Evolutionary conservation across 2,329 filamentous ascomycete genomes (phyloP).

Genomic region (Fusarium kyushuense): DNA sequence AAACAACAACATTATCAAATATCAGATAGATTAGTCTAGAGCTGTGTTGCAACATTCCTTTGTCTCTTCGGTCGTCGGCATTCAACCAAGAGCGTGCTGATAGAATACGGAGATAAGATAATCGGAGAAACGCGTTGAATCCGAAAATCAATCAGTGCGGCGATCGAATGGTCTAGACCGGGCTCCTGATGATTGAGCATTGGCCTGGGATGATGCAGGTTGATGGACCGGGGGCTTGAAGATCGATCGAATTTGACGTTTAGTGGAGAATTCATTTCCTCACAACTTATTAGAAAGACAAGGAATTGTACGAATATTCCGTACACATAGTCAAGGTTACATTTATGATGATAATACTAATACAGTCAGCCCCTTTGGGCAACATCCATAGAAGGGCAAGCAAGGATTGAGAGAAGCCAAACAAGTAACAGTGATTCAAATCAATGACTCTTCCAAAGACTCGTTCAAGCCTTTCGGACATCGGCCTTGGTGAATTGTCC

Average conservation of each 20-base stretch:
- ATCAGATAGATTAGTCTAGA: neutral
- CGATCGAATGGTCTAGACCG: slow-evolving; percentile 28
- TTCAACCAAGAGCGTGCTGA: neutral
- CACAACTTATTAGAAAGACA: neutral
- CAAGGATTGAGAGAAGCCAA: neutral
- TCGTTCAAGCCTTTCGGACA: slow-evolving; percentile 43
- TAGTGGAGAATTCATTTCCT: slow-evolving; percentile 12
- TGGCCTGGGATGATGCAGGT: slow-evolving; percentile 29
- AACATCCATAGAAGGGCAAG: neutral
- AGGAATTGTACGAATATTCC: slow-evolving; percentile 1
- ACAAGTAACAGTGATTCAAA: neutral
- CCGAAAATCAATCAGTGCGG: slow-evolving; percentile 10
- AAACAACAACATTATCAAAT: neutral
- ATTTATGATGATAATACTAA: neutral
- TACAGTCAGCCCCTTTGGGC: neutral
- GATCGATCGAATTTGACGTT: slow-evolving; percentile 26
- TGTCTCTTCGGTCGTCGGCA: slow-evolving; percentile 21
- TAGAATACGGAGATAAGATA: slow-evolving; percentile 21
- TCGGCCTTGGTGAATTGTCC: slow-evolving; percentile 48
- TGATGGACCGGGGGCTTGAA: slow-evolving; percentile 14
- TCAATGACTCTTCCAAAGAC: slow-evolving; percentile 35
- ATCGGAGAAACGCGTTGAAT: slow-evolving; percentile 19
- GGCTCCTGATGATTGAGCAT: neutral
- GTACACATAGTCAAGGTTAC: neutral
- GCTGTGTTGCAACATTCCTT: neutral